Evolutionary conservation across 495 filamentous ascomycete genomes (phyloP).

Genomic region (Aspergillus heteromorphus): DNA sequence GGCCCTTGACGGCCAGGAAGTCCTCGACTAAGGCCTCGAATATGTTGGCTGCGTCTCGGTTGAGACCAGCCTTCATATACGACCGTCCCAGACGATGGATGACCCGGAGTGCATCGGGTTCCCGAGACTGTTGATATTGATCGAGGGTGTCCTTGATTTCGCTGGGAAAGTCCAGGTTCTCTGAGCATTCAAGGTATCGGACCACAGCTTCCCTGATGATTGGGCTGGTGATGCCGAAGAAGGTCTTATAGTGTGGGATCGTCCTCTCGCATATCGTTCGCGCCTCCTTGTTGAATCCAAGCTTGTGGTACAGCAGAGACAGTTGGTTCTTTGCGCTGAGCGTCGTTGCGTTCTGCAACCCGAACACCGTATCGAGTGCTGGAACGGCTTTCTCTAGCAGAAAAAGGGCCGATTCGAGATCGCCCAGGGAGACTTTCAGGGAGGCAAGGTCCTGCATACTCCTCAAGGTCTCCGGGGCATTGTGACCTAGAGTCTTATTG

Average conservation of each 20-base stretch:
- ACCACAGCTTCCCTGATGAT: constrained; percentile 23
- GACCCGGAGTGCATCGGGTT: constrained; percentile 23
- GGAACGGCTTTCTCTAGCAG: constrained; percentile 28
- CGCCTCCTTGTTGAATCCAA: constrained; percentile 24
- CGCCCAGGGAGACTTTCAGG: constrained; percentile 22
- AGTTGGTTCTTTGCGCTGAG: constrained; percentile 26
- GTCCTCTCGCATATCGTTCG: constrained; percentile 18
- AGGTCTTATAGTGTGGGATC: constrained; percentile 24
- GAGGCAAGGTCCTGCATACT: constrained; percentile 29
- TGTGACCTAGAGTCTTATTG: constrained; percentile 24
- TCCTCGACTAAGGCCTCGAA: constrained; percentile 26
- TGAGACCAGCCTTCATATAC: constrained; percentile 27
- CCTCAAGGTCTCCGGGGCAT: constrained; percentile 26
- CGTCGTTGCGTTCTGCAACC: constrained; percentile 24
- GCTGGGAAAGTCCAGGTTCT: constrained; percentile 27
- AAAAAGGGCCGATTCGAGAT: constrained; percentile 24
- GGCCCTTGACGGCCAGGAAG: constrained; percentile 18
- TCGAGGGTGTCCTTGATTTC: constrained; percentile 26
- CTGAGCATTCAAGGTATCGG: constrained; percentile 23
- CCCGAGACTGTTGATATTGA: constrained; percentile 20
- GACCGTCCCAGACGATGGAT: constrained; percentile 24
- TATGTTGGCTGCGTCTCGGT: constrained; percentile 23
- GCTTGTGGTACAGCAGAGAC: constrained; percentile 24
- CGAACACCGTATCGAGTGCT: constrained; percentile 25
- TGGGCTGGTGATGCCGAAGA: constrained; percentile 22